Percentiles rank a stretch among this genome's conserved stretches.
These are phyloP conservation scores for Davidsoniella virescens DNA, from an alignment of 2,329 filamentous ascomycete species.

Conservation along the genomic window DNA sequence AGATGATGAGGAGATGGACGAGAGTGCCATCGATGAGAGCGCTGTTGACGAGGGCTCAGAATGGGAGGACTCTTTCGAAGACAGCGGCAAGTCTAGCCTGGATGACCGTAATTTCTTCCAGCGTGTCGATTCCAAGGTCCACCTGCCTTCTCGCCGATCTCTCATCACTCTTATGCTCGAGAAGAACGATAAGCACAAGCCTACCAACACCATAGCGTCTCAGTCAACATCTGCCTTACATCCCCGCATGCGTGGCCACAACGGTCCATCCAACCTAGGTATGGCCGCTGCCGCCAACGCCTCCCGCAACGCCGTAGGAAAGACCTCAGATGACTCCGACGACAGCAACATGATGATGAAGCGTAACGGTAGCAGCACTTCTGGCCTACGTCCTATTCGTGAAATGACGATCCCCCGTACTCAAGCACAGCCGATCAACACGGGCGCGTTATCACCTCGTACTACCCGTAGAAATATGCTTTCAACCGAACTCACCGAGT, in stretches of 20 bases:
- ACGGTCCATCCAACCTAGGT: constrained; percentile 17
- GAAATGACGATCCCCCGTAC: constrained; percentile 45
- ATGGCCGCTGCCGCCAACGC: constrained; percentile 14
- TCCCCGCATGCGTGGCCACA: constrained; percentile 35
- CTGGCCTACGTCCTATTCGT: constrained; percentile 36
- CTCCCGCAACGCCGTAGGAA: constrained; percentile 26
- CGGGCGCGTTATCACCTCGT: constrained; percentile 66
- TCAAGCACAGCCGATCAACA: constrained; percentile 53
- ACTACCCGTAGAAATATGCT: constrained; percentile 94
- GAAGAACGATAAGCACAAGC: constrained; percentile 52
- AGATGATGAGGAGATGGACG: constrained; percentile 57
- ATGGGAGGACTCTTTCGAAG: constrained; percentile 54
- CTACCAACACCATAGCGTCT: constrained; percentile 48
- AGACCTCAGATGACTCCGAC: constrained; percentile 41
- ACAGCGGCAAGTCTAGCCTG: constrained; percentile 68
- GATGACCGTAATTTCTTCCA: constrained; percentile 72
- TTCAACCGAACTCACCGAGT: constrained; percentile 83
- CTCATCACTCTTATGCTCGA: constrained; percentile 78
- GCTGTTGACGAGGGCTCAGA: constrained; percentile 36
- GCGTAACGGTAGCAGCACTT: constrained; percentile 24
- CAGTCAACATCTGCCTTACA: constrained; percentile 54
- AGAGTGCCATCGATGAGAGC: constrained; percentile 67
- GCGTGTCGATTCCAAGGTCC: constrained; percentile 73
- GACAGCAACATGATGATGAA: constrained; percentile 50
- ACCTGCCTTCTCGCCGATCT: constrained; percentile 72